phyloP scores from a whole-genome alignment of 176 grass and related monocot genomes.

The Typha latifolia region DNA sequence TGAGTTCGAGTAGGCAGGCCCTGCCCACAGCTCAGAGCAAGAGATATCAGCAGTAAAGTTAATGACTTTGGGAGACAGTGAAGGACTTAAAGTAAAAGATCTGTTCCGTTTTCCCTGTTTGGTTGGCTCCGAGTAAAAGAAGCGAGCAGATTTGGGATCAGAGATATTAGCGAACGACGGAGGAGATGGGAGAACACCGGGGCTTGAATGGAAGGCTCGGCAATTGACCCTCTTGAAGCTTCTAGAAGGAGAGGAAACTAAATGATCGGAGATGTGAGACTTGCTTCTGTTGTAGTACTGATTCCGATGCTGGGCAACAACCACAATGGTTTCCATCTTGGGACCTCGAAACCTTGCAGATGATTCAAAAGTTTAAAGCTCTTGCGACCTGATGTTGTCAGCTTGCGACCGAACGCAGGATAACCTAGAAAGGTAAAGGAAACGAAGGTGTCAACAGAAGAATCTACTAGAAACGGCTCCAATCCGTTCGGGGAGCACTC shows the following conservation, averaged over 20 bases:
- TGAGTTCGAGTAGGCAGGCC: constrained; percentile 76
- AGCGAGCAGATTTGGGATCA: constrained; percentile 34
- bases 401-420: constrained; percentile 1
- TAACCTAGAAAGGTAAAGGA: constrained; percentile 16
- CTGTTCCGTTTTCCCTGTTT: constrained; percentile 42
- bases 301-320: constrained; percentile 55
- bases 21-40: constrained; percentile 69
- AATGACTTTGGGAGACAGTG: constrained; percentile 28
- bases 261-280: constrained; percentile 22
- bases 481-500: not conserved
- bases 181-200: constrained; percentile 31
- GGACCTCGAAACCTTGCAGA: not conserved
- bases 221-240: constrained; percentile 53
- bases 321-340: constrained; percentile 48
- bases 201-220: constrained; percentile 47
- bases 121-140: constrained; percentile 19
- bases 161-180: constrained; percentile 2
- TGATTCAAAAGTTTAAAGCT: not conserved
- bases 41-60: constrained; percentile 19
- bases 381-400: constrained; percentile 2
- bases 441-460: not conserved
- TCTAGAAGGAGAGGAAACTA: constrained; percentile 20
- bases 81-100: constrained; percentile 50
- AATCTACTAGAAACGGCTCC: not conserved
- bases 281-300: constrained; percentile 41